phyloP scores from a whole-genome alignment of 805 yeast species.

The Suhomyces sp. region DNA sequence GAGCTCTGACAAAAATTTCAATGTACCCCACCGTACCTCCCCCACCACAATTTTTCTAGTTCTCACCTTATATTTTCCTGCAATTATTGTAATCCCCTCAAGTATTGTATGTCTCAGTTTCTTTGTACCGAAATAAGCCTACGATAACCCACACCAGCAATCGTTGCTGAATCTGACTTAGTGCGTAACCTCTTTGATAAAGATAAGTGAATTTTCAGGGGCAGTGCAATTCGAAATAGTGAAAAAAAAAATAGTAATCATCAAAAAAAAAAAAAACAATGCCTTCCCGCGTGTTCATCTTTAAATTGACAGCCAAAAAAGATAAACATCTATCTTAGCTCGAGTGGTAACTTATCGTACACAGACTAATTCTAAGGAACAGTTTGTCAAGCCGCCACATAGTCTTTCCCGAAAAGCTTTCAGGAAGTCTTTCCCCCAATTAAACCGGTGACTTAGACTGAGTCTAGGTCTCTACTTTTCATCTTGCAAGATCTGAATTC shows the following conservation, averaged over 20 bases:
- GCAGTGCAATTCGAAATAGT: not conserved
- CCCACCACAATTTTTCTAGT: not conserved
- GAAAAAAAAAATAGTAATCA: not conserved
- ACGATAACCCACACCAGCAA: constrained; percentile 1
- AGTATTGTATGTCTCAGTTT: not conserved
- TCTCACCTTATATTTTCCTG: not conserved
- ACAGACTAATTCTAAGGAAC: not conserved
- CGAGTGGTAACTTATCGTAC: not conserved
- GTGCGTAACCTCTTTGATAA: not conserved
- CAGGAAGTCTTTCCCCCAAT: no score
- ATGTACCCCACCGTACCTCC: not conserved
- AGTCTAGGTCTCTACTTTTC: not conserved
- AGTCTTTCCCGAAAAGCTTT: not conserved
- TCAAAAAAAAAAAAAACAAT: not conserved
- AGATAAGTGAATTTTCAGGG: constrained; percentile 1
- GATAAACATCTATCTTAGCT: not conserved
- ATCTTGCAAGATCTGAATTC: not conserved
- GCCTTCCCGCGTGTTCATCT: not conserved
- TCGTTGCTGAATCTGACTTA: not conserved
- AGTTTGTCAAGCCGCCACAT: not conserved
- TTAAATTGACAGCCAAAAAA: not conserved
- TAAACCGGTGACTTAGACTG: not conserved
- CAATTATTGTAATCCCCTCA: not conserved
- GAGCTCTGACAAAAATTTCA: not conserved
- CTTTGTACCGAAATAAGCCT: not conserved